Evolutionary conservation across 164 flowering plant species (phyloP).

Genomic region (Amborella trichopoda): DNA sequence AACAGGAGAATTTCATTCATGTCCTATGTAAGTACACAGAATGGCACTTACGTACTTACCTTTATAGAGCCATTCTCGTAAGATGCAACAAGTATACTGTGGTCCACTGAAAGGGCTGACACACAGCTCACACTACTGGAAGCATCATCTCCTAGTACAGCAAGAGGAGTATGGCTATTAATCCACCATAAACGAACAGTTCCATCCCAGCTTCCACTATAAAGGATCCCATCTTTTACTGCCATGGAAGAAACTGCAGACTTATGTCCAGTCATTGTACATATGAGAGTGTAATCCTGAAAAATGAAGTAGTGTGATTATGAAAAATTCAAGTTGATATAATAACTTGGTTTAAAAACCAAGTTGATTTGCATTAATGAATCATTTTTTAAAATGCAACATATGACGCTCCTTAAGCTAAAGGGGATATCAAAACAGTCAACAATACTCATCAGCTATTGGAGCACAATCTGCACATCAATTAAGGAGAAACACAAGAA

Average conservation of each 20-base stretch:
- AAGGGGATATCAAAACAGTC: no score
- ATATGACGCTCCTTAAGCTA: no score
- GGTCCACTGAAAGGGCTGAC: conserved; percentile 40
- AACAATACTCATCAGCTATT: no score
- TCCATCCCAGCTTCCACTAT: conserved; percentile 99
- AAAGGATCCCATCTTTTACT: conserved; percentile 58
- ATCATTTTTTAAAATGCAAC: no score
- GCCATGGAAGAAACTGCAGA: conserved; percentile 69
- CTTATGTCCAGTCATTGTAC: conserved; percentile 79
- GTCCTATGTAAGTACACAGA: neutral
- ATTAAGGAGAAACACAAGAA: no score
- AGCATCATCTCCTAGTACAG: conserved; percentile 60
- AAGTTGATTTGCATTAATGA: no score
- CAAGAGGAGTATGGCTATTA: conserved; percentile 63
- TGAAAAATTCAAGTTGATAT: neutral
- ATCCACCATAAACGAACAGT: conserved; percentile 81
- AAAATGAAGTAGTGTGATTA: conserved; percentile 2
- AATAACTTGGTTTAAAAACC: no score
- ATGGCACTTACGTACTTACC: conserved; percentile 22
- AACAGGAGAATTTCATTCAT: neutral
- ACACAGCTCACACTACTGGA: conserved; percentile 43
- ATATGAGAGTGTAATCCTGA: conserved; percentile 61
- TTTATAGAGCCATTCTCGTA: conserved; percentile 67
- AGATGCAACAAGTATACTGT: conserved; percentile 40
- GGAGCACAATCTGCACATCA: no score